Conservation (phyloP, 2,329 filamentous ascomycete species). For the Ceratocystis ficicola region DNA sequence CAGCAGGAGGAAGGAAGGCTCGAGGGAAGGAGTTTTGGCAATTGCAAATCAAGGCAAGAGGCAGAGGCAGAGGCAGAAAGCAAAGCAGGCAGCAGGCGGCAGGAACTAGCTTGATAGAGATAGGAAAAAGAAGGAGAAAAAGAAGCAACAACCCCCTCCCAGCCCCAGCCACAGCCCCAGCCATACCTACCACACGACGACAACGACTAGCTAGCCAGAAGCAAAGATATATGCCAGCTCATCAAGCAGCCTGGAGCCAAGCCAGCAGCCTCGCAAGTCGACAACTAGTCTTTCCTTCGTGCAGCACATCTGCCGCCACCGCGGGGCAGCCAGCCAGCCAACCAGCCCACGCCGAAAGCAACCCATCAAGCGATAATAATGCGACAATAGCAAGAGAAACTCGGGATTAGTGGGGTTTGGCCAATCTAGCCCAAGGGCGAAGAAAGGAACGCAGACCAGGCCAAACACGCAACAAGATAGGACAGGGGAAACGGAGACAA, state of each 20-base stretch:
- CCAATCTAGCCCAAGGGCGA: conserved; percentile 2
- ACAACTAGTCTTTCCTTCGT: no score
- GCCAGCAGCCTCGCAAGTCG: not conserved
- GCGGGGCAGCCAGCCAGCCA: no score
- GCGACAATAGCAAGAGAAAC: not conserved
- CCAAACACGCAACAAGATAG: not conserved
- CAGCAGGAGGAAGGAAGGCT: not conserved
- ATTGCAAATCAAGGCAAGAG: not conserved
- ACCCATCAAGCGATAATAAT: not conserved
- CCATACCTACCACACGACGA: no score
- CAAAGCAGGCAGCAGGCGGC: not conserved
- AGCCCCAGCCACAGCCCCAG: not conserved
- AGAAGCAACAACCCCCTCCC: not conserved
- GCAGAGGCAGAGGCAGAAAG: not conserved
- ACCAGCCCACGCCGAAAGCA: not conserved
- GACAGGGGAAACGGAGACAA: conserved; percentile 5
- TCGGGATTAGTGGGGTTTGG: conserved; percentile 8
- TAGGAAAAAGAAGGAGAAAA: not conserved
- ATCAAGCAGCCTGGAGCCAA: not conserved
- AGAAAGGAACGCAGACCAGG: conserved; percentile 1
- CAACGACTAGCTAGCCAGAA: no score
- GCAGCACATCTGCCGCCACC: no score
- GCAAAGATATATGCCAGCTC: not conserved
- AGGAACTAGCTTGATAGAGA: not conserved
- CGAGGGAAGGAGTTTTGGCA: not conserved